A percentile compares a stretch with the other conserved stretches of the same genome.
phyloP scores from a whole-genome alignment of 306 rosid genomes.

The Ammopiptanthus mongolicus region DNA sequence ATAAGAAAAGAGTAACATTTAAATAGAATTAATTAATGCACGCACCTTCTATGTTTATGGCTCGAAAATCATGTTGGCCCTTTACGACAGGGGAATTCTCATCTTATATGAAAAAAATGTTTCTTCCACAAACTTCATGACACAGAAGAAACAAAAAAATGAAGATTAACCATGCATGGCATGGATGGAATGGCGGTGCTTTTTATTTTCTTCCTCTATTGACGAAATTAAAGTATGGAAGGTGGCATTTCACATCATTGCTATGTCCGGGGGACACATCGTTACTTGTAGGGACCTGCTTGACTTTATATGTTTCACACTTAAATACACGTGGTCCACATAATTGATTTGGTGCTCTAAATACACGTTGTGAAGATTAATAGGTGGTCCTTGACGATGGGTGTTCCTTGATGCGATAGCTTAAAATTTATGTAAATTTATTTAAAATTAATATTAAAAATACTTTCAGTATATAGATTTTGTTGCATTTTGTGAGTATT shows the following conservation, averaged over 20 bases:
- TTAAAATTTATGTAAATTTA: no score
- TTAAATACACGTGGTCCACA: not conserved
- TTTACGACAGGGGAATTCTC: not conserved
- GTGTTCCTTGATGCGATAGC: no score
- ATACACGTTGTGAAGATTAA: no score
- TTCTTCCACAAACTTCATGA: not conserved
- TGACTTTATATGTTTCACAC: not conserved
- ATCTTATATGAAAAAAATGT: not conserved
- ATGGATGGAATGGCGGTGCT: not conserved
- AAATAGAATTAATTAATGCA: no score
- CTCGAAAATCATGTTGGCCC: not conserved
- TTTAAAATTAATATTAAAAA: no score
- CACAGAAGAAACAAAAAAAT: not conserved
- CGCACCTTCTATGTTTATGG: not conserved
- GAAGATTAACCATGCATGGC: not conserved
- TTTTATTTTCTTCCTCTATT: not conserved
- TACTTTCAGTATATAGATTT: no score
- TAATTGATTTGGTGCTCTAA: not conserved
- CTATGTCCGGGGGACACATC: not conserved
- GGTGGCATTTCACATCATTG: slow-evolving; percentile 16
- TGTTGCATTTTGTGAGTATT: no score
- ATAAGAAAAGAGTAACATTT: no score
- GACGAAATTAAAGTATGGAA: not conserved
- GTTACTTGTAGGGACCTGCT: not conserved
- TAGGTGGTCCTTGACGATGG: no score